phyloP scores from a whole-genome alignment of 352 stramenopile genomes.

The Globisporangium spinosum region DNA sequence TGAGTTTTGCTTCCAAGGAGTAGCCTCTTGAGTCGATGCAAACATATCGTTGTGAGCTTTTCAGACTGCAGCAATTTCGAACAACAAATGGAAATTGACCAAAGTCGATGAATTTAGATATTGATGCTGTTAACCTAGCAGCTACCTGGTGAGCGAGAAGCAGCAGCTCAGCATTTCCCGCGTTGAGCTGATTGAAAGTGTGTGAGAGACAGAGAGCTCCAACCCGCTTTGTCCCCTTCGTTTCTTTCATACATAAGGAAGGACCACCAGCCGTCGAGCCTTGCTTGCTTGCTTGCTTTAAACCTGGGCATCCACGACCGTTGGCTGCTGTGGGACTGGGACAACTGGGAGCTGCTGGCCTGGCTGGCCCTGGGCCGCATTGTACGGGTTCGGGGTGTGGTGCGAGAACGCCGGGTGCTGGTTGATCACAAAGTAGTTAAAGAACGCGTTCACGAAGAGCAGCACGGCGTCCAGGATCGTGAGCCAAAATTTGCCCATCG shows the following conservation, averaged over 20 bases:
- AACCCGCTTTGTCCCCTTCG: neutral
- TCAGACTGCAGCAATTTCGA: too few species aligned
- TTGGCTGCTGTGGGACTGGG: neutral
- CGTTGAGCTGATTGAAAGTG: neutral
- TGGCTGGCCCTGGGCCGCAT: neutral
- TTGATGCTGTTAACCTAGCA: neutral
- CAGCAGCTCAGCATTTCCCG: neutral
- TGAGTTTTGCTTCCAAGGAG: too few species aligned
- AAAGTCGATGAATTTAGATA: neutral
- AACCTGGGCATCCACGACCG: conserved; percentile 10
- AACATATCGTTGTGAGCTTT: too few species aligned
- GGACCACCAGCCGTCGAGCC: neutral
- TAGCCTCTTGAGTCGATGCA: too few species aligned
- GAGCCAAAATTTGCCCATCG: conserved; percentile 88
- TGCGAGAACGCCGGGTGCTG: conserved; percentile 66
- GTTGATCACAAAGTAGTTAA: conserved; percentile 90
- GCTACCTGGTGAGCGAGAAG: neutral
- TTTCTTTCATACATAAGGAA: conserved; percentile 1
- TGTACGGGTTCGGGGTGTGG: conserved; percentile 19
- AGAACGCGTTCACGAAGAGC: conserved; percentile 87
- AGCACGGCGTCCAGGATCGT: conserved; percentile 86
- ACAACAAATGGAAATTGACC: too few species aligned
- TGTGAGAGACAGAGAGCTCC: neutral
- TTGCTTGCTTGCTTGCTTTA: neutral
- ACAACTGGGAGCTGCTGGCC: conserved; percentile 10